Conservation (phyloP, 768 basidiomycete genomes). For the Boletus subparvulus region DNA sequence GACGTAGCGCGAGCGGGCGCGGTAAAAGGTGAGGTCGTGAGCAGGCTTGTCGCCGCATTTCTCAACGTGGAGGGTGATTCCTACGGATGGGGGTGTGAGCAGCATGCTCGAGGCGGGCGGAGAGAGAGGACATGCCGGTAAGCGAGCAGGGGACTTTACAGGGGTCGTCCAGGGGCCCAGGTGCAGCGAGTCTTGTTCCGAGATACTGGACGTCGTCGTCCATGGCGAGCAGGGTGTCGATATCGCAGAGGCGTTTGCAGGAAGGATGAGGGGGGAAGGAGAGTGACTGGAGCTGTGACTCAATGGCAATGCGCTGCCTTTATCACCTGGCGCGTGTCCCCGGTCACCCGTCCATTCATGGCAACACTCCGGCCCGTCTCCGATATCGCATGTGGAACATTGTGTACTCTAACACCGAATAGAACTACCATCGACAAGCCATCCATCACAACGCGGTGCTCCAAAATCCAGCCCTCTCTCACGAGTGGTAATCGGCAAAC, state of each 20-base stretch:
- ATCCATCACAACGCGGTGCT: neutral
- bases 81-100: conserved; percentile 36
- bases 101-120: conserved; percentile 8
- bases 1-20: conserved; percentile 49
- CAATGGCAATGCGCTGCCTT: conserved; percentile 32
- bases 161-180: conserved; percentile 29
- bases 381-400: conserved; percentile 11
- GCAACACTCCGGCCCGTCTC: conserved; percentile 22
- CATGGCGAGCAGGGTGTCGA: conserved; percentile 26
- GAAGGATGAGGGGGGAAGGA: conserved; percentile 12
- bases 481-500: conserved; percentile 48
- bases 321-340: conserved; percentile 26
- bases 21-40: conserved; percentile 52
- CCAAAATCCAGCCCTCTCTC: conserved; percentile 10
- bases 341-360: conserved; percentile 25
- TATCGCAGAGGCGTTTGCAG: neutral
- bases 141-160: conserved; percentile 31
- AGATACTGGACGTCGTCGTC: conserved; percentile 66
- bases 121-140: conserved; percentile 41
- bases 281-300: conserved; percentile 32
- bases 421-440: neutral
- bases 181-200: conserved; percentile 40
- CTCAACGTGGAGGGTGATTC: conserved; percentile 59
- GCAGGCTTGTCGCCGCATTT: conserved; percentile 45
- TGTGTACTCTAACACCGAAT: conserved; percentile 20